A percentile compares a stretch with the other conserved stretches of the same genome.
These are phyloP conservation scores for Yamadazyma scolyti DNA, from an alignment of 805 yeast genomes.

Conservation along the genomic window DNA sequence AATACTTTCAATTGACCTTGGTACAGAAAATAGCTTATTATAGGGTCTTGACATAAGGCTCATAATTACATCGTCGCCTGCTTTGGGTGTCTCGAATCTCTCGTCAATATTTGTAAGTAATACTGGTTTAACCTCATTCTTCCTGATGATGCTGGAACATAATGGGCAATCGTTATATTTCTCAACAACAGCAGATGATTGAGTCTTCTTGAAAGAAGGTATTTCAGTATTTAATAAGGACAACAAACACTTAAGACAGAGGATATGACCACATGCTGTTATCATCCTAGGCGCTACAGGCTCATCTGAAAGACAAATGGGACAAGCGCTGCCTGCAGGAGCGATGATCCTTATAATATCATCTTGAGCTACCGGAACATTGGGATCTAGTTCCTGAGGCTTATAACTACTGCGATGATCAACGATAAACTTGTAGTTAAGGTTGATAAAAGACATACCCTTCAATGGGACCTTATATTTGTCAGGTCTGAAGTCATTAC, in stretches of 20 bases:
- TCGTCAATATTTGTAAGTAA: constrained; percentile 45
- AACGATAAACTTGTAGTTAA: constrained; percentile 80
- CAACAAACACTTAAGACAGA: constrained; percentile 79
- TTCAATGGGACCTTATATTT: constrained; percentile 41
- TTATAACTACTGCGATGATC: constrained; percentile 54
- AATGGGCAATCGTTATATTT: constrained; percentile 75
- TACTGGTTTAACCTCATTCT: constrained; percentile 65
- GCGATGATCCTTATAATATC: constrained; percentile 70
- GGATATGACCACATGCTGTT: constrained; percentile 82
- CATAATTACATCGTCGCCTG: constrained; percentile 52
- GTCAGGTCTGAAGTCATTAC: constrained; percentile 8
- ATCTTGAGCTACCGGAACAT: constrained; percentile 59
- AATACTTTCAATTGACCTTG: constrained; percentile 28
- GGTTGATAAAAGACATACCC: constrained; percentile 74
- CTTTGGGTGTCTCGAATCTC: constrained; percentile 53
- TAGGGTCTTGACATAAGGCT: constrained; percentile 55
- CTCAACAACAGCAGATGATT: constrained; percentile 32
- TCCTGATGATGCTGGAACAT: constrained; percentile 56
- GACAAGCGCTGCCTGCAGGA: constrained; percentile 79
- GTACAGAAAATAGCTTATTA: constrained; percentile 49
- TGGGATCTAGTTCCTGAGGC: constrained; percentile 68
- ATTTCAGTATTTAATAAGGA: constrained; percentile 60
- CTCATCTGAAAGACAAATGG: constrained; percentile 82
- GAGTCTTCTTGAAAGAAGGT: constrained; percentile 34
- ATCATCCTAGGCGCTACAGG: constrained; percentile 94